phyloP scores from a whole-genome alignment of 2,329 filamentous ascomycete genomes.

The Rutstroemia sp. region DNA sequence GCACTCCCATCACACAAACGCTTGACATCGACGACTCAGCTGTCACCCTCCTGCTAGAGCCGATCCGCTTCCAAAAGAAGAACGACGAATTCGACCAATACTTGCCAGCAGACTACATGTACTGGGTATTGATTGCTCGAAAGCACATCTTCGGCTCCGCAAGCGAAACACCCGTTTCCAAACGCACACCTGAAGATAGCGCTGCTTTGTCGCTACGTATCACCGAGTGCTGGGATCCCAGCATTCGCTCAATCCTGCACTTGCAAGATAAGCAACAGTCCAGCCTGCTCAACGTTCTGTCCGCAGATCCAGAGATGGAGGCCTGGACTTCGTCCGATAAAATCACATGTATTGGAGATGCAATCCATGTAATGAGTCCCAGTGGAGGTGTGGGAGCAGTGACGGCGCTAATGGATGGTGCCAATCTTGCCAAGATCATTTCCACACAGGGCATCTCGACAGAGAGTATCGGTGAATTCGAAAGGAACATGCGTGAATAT shows the following conservation, averaged over 20 bases:
- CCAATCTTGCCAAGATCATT: constrained; percentile 1
- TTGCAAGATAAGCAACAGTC: constrained; percentile 11
- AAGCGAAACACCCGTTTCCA: neutral
- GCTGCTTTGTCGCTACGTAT: neutral
- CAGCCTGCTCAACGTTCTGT: constrained; percentile 4
- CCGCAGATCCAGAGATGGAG: constrained; percentile 11
- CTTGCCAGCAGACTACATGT: constrained; percentile 29
- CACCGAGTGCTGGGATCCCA: constrained; percentile 10
- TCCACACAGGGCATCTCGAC: neutral
- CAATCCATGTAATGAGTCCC: constrained; percentile 30
- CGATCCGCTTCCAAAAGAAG: constrained; percentile 19
- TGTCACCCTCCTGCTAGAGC: constrained; percentile 22
- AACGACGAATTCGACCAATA: constrained; percentile 6
- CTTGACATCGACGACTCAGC: constrained; percentile 11
- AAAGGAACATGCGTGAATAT: neutral
- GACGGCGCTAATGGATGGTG: constrained; percentile 16
- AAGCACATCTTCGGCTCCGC: constrained; percentile 7
- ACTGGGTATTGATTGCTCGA: constrained; percentile 27
- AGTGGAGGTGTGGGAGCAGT: constrained; percentile 18
- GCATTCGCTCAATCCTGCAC: constrained; percentile 6
- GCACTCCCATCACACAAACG: constrained; percentile 12
- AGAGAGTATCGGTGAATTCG: neutral
- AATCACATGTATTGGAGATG: constrained; percentile 29
- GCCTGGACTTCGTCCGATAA: constrained; percentile 12
- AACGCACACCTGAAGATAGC: neutral